These are phyloP conservation scores for Olyra latifolia DNA, from an alignment of 176 grass and related monocot genomes.

Conservation along the genomic window DNA sequence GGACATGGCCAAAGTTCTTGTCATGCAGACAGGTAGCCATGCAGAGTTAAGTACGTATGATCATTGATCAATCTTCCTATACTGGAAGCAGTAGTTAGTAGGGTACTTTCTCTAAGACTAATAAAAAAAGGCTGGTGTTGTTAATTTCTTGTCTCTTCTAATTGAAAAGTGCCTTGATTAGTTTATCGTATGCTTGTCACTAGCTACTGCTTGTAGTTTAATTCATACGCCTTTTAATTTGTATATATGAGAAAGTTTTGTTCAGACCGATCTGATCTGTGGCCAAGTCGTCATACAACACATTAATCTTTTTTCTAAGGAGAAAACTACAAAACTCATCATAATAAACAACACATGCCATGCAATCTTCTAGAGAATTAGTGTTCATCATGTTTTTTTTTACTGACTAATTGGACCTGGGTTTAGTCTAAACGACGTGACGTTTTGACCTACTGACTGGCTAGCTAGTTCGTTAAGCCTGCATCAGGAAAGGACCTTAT, in stretches of 20 bases:
- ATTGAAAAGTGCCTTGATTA: not conserved
- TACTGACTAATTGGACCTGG: not conserved
- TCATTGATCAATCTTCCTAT: too few relatives aligned
- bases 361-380: not conserved
- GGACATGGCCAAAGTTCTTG: not conserved
- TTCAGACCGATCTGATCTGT: not conserved
- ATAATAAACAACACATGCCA: not conserved
- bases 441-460: constrained; percentile 14
- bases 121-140: not conserved
- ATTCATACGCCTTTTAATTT: not conserved
- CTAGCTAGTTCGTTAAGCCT: constrained; percentile 2
- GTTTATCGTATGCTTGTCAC: not conserved
- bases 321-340: not conserved
- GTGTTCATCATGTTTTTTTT: not conserved
- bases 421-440: not conserved
- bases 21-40: not conserved
- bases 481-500: not conserved
- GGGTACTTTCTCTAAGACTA: not conserved
- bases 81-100: not conserved
- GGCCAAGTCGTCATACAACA: not conserved
- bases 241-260: not conserved
- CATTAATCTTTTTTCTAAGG: not conserved
- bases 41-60: not conserved
- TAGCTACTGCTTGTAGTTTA: not conserved
- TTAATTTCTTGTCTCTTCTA: not conserved